Conservation (phyloP, 768 basidiomycete species). For the Rhodotorula toruloides region DNA sequence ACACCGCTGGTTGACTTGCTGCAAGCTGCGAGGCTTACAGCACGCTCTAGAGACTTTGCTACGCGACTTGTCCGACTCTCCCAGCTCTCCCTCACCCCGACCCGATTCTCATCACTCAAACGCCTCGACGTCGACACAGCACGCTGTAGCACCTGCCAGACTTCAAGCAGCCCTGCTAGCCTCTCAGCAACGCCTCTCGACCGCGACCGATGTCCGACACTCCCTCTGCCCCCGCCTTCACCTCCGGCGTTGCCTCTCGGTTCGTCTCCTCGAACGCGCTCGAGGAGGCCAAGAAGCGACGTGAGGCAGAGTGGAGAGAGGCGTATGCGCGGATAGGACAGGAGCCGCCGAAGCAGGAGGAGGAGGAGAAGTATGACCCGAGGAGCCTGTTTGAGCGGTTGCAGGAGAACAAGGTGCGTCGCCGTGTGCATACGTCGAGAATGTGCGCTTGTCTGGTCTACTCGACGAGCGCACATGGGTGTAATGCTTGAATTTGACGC, state of each 20-base stretch:
- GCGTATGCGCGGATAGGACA: constrained; percentile 50
- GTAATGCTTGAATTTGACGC: too few relatives aligned
- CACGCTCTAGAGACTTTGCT: too few relatives aligned
- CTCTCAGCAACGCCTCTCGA: background rate
- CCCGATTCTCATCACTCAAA: too few relatives aligned
- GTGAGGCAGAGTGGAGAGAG: constrained; percentile 48
- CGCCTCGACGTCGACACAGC: too few relatives aligned
- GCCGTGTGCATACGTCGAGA: too few relatives aligned
- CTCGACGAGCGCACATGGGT: too few relatives aligned
- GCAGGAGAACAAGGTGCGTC: constrained; percentile 44
- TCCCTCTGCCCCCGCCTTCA: background rate
- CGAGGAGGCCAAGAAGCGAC: constrained; percentile 45
- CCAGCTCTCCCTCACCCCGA: too few relatives aligned
- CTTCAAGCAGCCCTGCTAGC: background rate
- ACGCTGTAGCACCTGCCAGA: too few relatives aligned
- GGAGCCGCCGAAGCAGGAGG: constrained; percentile 45
- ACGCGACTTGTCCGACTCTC: too few relatives aligned
- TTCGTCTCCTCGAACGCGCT: constrained; percentile 48
- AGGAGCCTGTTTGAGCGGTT: constrained; percentile 47
- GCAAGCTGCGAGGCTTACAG: too few relatives aligned
- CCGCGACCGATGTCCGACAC: background rate
- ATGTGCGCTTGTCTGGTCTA: background rate
- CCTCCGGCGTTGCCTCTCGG: constrained; percentile 41
- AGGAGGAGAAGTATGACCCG: constrained; percentile 46
- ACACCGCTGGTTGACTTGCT: too few relatives aligned